phyloP scores from a whole-genome alignment of 2,329 filamentous ascomycete genomes.

The Microcera coccophila region DNA sequence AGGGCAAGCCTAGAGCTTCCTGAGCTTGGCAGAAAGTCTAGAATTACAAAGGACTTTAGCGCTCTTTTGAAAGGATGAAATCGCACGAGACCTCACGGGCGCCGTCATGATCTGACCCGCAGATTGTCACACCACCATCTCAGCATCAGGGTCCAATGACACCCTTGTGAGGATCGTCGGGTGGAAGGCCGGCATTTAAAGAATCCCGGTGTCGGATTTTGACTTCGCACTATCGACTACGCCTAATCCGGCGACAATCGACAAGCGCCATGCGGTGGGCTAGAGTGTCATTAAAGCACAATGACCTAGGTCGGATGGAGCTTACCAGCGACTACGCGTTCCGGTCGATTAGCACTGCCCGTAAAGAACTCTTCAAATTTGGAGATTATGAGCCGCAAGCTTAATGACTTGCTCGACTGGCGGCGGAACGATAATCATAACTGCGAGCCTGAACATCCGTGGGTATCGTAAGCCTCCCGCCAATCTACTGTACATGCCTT shows the following conservation, averaged over 20 bases:
- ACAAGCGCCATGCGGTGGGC: not conserved
- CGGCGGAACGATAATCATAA: not conserved
- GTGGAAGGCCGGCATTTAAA: not conserved
- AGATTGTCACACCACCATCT: too few relatives aligned
- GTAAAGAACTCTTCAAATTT: too few relatives aligned
- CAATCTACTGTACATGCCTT: conserved; percentile 12
- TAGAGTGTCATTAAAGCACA: conserved; percentile 4
- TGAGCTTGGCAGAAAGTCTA: too few relatives aligned
- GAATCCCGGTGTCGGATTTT: not conserved
- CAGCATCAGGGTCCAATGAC: too few relatives aligned
- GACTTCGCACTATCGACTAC: not conserved
- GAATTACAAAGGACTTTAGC: too few relatives aligned
- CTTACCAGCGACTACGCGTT: too few relatives aligned
- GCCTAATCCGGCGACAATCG: not conserved
- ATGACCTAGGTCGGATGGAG: conserved; percentile 3
- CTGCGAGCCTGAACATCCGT: conserved; percentile 3
- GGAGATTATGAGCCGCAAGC: not conserved
- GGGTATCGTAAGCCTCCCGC: conserved; percentile 26
- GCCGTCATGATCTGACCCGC: too few relatives aligned
- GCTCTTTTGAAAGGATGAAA: too few relatives aligned
- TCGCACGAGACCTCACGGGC: too few relatives aligned
- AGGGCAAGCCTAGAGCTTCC: too few relatives aligned
- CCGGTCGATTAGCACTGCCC: too few relatives aligned
- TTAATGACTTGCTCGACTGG: conserved; percentile 4
- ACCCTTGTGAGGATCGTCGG: too few relatives aligned